Percentiles rank a stretch among this genome's conserved stretches.
Evolutionary conservation across 805 yeast species (phyloP).

Genomic region (Ogataea paradorogensis): DNA sequence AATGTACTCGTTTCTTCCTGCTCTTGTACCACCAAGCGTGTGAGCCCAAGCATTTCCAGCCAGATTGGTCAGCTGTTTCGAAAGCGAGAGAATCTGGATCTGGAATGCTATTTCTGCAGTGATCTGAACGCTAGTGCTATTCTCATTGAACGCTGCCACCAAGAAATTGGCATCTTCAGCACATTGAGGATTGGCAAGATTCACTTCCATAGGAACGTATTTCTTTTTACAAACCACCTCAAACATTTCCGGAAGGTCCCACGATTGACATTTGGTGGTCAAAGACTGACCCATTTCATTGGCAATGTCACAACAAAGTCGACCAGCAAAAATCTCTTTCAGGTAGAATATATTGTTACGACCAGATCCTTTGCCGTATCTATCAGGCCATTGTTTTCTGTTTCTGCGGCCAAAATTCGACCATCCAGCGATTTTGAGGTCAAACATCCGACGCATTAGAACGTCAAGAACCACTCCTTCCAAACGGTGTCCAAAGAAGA

Average conservation of each 20-base stretch:
- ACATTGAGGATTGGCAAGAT: constrained; percentile 62
- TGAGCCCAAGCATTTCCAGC: constrained; percentile 98
- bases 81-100: constrained; percentile 80
- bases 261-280: constrained; percentile 87
- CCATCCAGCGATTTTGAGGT: constrained; percentile 71
- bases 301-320: constrained; percentile 87
- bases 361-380: constrained; percentile 54
- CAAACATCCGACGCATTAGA: constrained; percentile 76
- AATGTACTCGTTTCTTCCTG: constrained; percentile 93
- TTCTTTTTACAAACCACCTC: constrained; percentile 68
- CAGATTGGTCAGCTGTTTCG: constrained; percentile 85
- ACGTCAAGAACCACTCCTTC: constrained; percentile 79
- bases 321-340: constrained; percentile 75
- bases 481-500: constrained; percentile 81
- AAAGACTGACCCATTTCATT: constrained; percentile 94
- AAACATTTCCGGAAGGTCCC: constrained; percentile 93
- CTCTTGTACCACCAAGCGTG: constrained; percentile 91
- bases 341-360: constrained; percentile 48
- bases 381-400: constrained; percentile 74
- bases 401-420: constrained; percentile 79
- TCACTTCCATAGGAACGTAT: constrained; percentile 64
- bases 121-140: constrained; percentile 60
- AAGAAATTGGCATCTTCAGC: constrained; percentile 66
- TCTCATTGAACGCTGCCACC: constrained; percentile 68
- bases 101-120: constrained; percentile 77